Evolutionary conservation across 371 early-diverging fungal species (phyloP).

Genomic region (Thermomucor indicae-seudaticae): DNA sequence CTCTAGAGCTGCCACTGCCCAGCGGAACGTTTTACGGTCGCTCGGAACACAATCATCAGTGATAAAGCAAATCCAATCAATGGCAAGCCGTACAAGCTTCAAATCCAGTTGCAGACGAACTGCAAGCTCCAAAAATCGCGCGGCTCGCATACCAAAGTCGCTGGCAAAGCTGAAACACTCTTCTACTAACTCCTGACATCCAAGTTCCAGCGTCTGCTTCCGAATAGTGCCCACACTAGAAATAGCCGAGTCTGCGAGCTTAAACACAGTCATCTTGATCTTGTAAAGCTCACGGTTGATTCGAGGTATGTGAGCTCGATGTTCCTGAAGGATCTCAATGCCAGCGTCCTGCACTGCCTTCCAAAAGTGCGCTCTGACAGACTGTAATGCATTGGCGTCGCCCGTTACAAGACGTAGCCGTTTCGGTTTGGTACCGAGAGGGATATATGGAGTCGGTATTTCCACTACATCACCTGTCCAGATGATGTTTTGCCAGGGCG

Average conservation of each 20-base stretch:
- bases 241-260: slow-evolving; percentile 53
- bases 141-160: slow-evolving; percentile 68
- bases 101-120: slow-evolving; percentile 52
- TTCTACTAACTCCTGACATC: slow-evolving; percentile 74
- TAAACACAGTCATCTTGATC: slow-evolving; percentile 59
- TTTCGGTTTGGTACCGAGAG: slow-evolving; percentile 56
- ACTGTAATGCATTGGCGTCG: slow-evolving; percentile 38
- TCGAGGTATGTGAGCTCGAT: slow-evolving; percentile 54
- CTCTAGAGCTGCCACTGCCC: slow-evolving; percentile 85
- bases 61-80: slow-evolving; percentile 86
- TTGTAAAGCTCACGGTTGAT: slow-evolving; percentile 59
- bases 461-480: slow-evolving; percentile 62
- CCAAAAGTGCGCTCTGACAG: slow-evolving; percentile 50
- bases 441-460: slow-evolving; percentile 36
- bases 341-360: slow-evolving; percentile 43
- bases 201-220: slow-evolving; percentile 48
- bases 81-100: slow-evolving; percentile 66
- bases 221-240: slow-evolving; percentile 54
- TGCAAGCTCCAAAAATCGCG: slow-evolving; percentile 62
- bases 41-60: slow-evolving; percentile 74
- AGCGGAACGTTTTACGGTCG: slow-evolving; percentile 81
- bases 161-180: slow-evolving; percentile 83
- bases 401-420: slow-evolving; percentile 70
- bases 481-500: slow-evolving; percentile 53
- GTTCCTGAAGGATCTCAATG: slow-evolving; percentile 51